Evolutionary conservation across 768 basidiomycete species (phyloP).

Genomic region (Psilocybe subaeruginosa): DNA sequence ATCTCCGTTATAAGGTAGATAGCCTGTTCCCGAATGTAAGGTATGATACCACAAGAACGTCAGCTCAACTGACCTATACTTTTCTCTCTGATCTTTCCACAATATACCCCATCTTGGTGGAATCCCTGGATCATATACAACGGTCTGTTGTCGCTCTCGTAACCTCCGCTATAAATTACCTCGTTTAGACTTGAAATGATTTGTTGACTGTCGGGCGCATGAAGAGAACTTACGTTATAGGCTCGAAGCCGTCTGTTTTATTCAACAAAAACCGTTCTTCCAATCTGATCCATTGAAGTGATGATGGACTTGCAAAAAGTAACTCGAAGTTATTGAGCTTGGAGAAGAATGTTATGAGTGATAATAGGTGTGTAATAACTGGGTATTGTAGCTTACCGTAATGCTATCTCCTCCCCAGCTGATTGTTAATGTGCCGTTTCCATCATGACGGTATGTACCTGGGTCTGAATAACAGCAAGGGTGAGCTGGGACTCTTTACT

Average conservation of each 20-base stretch:
- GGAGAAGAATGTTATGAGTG: background rate
- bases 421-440: background rate
- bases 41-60: background rate
- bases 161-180: background rate
- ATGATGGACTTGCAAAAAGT: background rate
- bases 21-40: background rate
- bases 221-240: background rate
- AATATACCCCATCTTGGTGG: background rate
- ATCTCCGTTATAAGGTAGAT: background rate
- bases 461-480: background rate
- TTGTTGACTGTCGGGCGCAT: background rate
- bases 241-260: background rate
- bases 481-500: background rate
- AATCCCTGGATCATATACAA: background rate
- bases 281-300: background rate
- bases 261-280: background rate
- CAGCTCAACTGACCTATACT: background rate
- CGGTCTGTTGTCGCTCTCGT: background rate
- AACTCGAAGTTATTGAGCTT: background rate
- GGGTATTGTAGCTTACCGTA: background rate
- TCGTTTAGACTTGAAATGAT: background rate
- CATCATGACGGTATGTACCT: background rate
- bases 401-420: background rate
- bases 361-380: background rate
- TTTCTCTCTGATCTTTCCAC: background rate